Evolutionary conservation across 495 filamentous ascomycete species (phyloP).

Genomic region (Neurospora tetrasperma): DNA sequence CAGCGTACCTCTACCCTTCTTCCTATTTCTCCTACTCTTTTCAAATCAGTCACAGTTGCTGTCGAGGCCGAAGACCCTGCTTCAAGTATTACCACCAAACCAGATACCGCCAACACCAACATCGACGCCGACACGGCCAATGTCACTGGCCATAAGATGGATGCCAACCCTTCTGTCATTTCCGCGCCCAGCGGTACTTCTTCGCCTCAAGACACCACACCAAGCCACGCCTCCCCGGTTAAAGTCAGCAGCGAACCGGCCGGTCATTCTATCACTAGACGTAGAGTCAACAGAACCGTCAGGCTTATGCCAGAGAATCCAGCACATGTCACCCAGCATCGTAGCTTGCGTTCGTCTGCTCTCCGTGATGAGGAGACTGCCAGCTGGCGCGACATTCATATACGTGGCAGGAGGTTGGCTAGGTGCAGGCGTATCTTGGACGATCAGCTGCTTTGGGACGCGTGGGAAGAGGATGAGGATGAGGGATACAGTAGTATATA

Average conservation of each 20-base stretch:
- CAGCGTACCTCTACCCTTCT: background rate
- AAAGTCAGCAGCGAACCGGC: background rate
- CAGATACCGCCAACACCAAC: background rate
- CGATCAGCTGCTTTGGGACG: background rate
- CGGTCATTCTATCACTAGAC: background rate
- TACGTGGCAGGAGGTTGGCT: background rate
- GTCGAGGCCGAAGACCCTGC: background rate
- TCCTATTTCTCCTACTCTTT: background rate
- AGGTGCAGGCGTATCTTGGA: background rate
- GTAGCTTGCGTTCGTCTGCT: background rate
- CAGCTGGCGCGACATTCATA: background rate
- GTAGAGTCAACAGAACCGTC: background rate
- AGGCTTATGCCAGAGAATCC: background rate
- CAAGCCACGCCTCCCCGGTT: background rate
- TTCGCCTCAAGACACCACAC: background rate
- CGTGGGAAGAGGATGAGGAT: background rate
- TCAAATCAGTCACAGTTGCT: background rate
- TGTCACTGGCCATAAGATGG: background rate
- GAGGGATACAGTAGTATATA: background rate
- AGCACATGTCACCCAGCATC: background rate
- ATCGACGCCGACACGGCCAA: background rate
- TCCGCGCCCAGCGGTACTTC: background rate
- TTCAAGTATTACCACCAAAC: background rate
- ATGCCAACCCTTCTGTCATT: background rate
- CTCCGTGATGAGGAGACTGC: background rate